Percentiles rank a stretch among this genome's conserved stretches.
Conservation (phyloP, 2,329 filamentous ascomycete genomes). For the Fusarium pilosicola region DNA sequence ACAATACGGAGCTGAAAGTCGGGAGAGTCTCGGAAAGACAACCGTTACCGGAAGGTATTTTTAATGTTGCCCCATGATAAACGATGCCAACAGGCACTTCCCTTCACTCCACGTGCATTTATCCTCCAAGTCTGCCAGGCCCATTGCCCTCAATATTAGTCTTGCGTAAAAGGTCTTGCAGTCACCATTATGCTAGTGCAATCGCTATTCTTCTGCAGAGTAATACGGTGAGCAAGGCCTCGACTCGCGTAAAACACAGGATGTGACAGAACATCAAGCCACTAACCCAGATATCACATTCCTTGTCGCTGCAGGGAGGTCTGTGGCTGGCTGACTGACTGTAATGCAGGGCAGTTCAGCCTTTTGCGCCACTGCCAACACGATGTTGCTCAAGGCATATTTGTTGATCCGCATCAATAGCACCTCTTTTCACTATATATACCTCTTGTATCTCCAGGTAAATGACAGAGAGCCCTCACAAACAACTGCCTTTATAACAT, state of each 20-base stretch:
- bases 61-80: background rate
- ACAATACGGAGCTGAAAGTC: background rate
- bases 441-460: background rate
- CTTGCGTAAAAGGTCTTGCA: background rate
- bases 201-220: background rate
- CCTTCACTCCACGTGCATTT: background rate
- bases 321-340: background rate
- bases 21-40: background rate
- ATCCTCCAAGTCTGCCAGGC: background rate
- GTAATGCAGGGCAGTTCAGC: background rate
- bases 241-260: too few species aligned
- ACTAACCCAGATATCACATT: background rate
- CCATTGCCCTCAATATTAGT: background rate
- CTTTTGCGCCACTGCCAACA: background rate
- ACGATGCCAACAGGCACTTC: background rate
- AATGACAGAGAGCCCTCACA: background rate
- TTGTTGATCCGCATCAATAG: background rate
- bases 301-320: background rate
- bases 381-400: background rate
- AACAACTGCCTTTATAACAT: background rate
- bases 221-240: background rate
- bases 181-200: background rate
- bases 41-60: too few species aligned
- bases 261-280: background rate
- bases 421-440: background rate